Evolutionary conservation across 371 early-diverging fungal species (phyloP), one percentile per base, ranked within the genome.

Genomic region (Rhizomucor miehei): DNA sequence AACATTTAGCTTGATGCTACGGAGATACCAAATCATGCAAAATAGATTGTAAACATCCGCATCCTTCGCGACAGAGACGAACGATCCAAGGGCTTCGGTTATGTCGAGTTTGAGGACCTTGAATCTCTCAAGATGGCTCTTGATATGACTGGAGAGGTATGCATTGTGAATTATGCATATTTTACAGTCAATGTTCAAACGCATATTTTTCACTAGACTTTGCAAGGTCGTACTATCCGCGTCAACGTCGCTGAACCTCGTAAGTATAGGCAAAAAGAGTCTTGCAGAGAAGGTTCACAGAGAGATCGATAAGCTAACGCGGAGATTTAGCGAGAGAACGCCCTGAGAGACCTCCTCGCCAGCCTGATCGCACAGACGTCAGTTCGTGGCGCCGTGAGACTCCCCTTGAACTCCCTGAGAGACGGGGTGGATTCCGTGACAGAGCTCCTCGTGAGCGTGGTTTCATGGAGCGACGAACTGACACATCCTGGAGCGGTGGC

Each of bases 71-170:
- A 93, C 65, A 84, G 77, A 52, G 82, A 83, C 51, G 90, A 85
- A 43, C 81, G 79, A 71, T 85, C 89, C 48, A 92, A 93, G 71
- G 98, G 98, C 14, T 95, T 90, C 59, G 95, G 92, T 23, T 97
- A 95, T 73, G 89, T 92, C 51, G 95, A 95, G 78, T 97, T 97
- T 62, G 87, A 84, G 12, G 88, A 87, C 52, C 53, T 87, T 19
- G 93, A 92, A 10, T 87, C 88, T 16, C 79, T 97, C 54, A 87
- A 84, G 72, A 70, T 60, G 44, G 95, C 95, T 44, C 73, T 97
- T 57, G 85, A 80, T 19, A 62, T 80, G 52, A 69, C 75, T 54
- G 91, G 91, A 16, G 71, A 67, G 53, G 79, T 75, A 59, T 34
- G 37, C 29, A 45, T 19, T 17, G 13, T 9, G 12, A 0, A 14